Evolutionary conservation across 129 eudicot species (phyloP), one percentile per base, ranked within the genome.

Genomic region (Silybum marianum): DNA sequence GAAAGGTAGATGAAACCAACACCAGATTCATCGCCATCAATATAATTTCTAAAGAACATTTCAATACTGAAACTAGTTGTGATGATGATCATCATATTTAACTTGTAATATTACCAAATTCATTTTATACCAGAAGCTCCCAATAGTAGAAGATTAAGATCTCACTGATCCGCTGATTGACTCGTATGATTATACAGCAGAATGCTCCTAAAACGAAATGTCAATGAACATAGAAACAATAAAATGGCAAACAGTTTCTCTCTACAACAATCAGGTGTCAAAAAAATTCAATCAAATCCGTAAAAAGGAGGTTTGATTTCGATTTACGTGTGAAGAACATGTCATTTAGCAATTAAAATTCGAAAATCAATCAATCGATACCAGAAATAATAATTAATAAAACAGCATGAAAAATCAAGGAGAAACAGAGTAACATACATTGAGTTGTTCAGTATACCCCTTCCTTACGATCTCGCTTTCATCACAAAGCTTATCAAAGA

Each of bases 381-480:
- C 34, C 26, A 16, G 6, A 40, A 62, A 34, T 7, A 19, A 73
- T 11, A 67, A 3, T 32, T 4, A 32, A 32, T 3, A 32, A 54
- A 63, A 40, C 38, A 13, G 32, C 4, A 74, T 0, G 12, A 74
- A 26, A 24, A 26, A 32, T 36, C 46, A 39, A 19, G 14, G 13
- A 48, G 32, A 76, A 44, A 71, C 66, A 78, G 44, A 62, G 21
- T 3, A 81, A 28, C 97, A 0, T 87, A 92, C 99, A 92, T 92
- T 84, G 66, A 95, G 86, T 72, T 95, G 90, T 2, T 67, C 80
- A 6, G 90, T 88, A 51, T 95, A 95, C 0, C 97, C 88, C 7
- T 73, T 88, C 22, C 96, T 62, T 14, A 95, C 98, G 26, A 85
- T 89, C 82, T 90, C 97, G 72, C 99, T 95, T 74, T 89, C 99